Evolutionary conservation across 257 asterid genomes (phyloP), one percentile per base, ranked within the genome.

Genomic region (Schizonepeta tenuifolia): DNA sequence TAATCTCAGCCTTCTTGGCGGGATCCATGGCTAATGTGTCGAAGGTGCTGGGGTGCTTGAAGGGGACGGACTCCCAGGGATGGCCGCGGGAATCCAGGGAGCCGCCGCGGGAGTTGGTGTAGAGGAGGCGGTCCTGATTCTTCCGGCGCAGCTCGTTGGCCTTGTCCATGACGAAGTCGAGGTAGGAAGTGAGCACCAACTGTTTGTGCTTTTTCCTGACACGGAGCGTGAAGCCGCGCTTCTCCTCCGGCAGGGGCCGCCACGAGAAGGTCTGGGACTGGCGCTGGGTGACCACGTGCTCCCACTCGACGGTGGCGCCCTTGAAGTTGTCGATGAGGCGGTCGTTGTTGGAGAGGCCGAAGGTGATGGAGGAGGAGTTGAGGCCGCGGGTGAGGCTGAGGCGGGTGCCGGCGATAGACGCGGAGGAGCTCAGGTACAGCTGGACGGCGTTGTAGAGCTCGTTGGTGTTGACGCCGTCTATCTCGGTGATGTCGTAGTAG

Each of bases 361-460:
- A 84, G 78, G 91, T 86, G 71, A 84, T 86, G 71, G 87, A 54
- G 73, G 87, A 79, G 75, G 91, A 86, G 68, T 86, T 86, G 69
- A 84, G 87, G 71, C 76, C 81, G 59, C 89, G 89, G 17, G 89
- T 81, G 40, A 86, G 88, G 76, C 83, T 82, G 60, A 86, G 83
- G 36, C 91, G 88, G n/a, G 79, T 77, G 83, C 87, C 89, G 72
- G 87, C 65, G 72, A 82, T 71, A 78, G 87, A 84, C 51, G 91
- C 89, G 58, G 91, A 86, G 79, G 87, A 81, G 69, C 86, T 79
- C n/a, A 86, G 89, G 73, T 86, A 86, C 47, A 86, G 82, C 69
- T 86, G 91, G 14, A 84, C 91, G 78, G 89, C 91, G 87, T 84
- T 84, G 89, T 86, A 86, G 35, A 86, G 87, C 75, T 86, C 91